Percentiles rank a stretch among this genome's conserved stretches.
Evolutionary conservation across 805 yeast genomes (phyloP).

Genomic region (Priceomyces fermenticarens): DNA sequence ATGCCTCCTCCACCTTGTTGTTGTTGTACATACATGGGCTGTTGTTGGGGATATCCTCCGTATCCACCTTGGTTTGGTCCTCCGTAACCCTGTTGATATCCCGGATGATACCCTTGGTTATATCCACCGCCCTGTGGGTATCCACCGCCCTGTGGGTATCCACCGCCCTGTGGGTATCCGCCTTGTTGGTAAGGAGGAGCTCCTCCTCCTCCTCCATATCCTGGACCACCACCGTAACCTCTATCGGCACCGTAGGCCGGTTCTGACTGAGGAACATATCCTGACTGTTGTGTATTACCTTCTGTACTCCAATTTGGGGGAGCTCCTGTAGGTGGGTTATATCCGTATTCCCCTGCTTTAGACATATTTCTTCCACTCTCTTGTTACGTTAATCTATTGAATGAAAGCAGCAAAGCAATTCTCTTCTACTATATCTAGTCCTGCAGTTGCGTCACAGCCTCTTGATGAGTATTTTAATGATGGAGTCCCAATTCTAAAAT

Average conservation of each 20-base stretch:
- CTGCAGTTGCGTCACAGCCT: too few species aligned
- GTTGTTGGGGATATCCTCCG: constrained; percentile 16
- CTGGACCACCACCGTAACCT: constrained; percentile 21
- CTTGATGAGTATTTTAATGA: too few species aligned
- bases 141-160: too few species aligned
- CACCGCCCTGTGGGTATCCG: constrained; percentile 7
- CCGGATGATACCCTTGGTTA: constrained; percentile 7
- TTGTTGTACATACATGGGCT: constrained; percentile 14
- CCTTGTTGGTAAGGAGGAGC: constrained; percentile 16
- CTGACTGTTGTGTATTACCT: constrained; percentile 4
- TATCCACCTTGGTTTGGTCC: constrained; percentile 15
- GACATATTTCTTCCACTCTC: constrained; percentile 4
- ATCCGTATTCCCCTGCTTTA: constrained; percentile 6
- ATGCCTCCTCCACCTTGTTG: constrained; percentile 26
- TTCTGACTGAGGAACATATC: constrained; percentile 22
- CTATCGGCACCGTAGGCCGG: constrained; percentile 18
- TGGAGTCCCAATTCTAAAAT: too few species aligned
- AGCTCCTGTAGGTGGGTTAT: constrained; percentile 26
- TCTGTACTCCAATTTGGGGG: constrained; percentile 24
- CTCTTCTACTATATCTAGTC: too few species aligned
- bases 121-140: too few species aligned
- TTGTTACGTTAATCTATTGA: too few species aligned
- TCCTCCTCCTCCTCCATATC: constrained; percentile 14
- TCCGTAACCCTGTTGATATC: constrained; percentile 8
- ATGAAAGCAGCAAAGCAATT: too few species aligned